A percentile compares a stretch with the other conserved stretches of the same genome.
phyloP scores from a whole-genome alignment of 2,329 filamentous ascomycete species.

The Ophiostoma quercus region DNA sequence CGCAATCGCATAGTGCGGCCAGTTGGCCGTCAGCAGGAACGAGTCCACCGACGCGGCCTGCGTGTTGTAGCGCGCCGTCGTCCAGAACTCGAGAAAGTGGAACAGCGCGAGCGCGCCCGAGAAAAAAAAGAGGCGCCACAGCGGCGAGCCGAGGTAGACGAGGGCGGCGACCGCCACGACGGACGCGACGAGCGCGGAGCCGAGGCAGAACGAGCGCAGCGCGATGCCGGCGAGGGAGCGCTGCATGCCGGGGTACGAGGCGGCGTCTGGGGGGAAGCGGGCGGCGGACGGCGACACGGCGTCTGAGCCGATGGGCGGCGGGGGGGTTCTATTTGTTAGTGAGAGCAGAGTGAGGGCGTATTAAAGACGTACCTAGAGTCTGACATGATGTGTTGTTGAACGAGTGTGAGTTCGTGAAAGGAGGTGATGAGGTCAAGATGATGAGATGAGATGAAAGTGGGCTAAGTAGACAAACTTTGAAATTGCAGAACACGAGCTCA shows the following conservation, averaged over 20 bases:
- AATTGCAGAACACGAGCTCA: not conserved
- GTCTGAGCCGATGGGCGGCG: not conserved
- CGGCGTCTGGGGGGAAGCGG: slow-evolving; percentile 31
- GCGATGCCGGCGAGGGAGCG: slow-evolving; percentile 58
- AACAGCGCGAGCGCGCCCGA: slow-evolving; percentile 66
- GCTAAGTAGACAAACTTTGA: not conserved
- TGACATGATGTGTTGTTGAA: not conserved
- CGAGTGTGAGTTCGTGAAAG: no score
- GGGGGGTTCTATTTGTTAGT: not conserved
- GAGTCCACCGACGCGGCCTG: slow-evolving; percentile 63
- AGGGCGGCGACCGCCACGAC: slow-evolving; percentile 22
- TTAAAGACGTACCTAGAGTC: not conserved
- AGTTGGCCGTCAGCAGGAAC: slow-evolving; percentile 82
- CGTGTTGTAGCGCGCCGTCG: slow-evolving; percentile 79
- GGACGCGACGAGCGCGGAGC: slow-evolving; percentile 39
- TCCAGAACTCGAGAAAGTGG: slow-evolving; percentile 96
- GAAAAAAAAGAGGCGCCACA: slow-evolving; percentile 64
- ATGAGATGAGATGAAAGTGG: not conserved
- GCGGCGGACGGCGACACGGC: slow-evolving; percentile 23
- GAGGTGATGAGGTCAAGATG: not conserved
- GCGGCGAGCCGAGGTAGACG: slow-evolving; percentile 40
- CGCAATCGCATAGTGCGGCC: slow-evolving; percentile 75
- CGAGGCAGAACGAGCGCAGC: slow-evolving; percentile 51
- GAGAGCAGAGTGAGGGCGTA: not conserved
- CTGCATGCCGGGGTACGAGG: slow-evolving; percentile 42